Evolutionary conservation across 176 grass and related monocot species (phyloP), one percentile per base, ranked within the genome.

Genomic region (Aechmea fasciata): DNA sequence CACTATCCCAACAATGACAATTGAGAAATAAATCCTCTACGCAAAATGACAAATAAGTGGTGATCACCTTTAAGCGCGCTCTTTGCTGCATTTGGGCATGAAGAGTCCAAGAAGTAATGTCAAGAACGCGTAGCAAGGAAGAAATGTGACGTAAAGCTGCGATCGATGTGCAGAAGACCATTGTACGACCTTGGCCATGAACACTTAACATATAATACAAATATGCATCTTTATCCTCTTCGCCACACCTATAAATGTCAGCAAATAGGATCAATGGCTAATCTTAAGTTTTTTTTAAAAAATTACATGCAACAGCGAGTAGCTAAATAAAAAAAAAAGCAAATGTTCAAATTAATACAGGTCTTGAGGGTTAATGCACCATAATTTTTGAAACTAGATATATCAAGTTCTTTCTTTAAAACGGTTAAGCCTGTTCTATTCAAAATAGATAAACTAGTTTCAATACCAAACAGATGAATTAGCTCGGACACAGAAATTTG

Each of bases 1-100:
- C n/a, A 57, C 14, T 8, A 18, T 55, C 13, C 52, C 52, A 55
- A 55, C 3, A n/a, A 55, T 55, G 52, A 8, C 54, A n/a, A 8
- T 19, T 13, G 18, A 57, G 54, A 6, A n/a, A 8, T 57, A 57
- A 59, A 18, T 8, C 2, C n/a, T 19, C 54, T 17, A 59, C 6
- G 14, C 54, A 59, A 59, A 59, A 59, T 59, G 54, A 20, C 54
- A 59, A 20, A 59, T 2, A 59, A 59, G 54, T 47, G 62, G 57
- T 51, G 64, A 78, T 74, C 69, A 96, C 92, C 87, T 96, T 96
- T 73, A 96, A 88, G 78, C 92, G 88, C 77, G 92, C 92, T 73
- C 92, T 88, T 81, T 96, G 92, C 86, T 96, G 92, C 92, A 96
- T 96, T 76, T 96, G 92, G 75, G 92, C 92, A 86, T 96, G 92